These are phyloP conservation scores for Colletotrichum costaricense DNA, from an alignment of 2,329 filamentous ascomycete species.

Conservation along the genomic window DNA sequence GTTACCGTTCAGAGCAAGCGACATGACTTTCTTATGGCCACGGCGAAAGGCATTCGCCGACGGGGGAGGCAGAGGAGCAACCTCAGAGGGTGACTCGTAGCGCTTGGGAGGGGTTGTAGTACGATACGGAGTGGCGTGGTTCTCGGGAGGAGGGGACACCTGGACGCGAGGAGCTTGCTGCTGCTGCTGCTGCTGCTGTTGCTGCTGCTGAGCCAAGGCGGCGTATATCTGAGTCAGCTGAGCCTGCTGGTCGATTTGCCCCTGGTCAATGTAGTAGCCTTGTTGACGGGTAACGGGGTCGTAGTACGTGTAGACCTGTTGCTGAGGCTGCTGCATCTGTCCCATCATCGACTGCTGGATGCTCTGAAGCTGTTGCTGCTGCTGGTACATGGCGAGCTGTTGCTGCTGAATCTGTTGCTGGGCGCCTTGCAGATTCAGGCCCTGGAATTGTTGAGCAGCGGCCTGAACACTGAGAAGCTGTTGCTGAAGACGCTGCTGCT, in stretches of 20 bases:
- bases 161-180: slow-evolving; percentile 78
- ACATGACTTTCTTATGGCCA: slow-evolving; percentile 90
- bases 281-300: slow-evolving; percentile 89
- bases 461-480: slow-evolving; percentile 87
- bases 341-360: slow-evolving; percentile 57
- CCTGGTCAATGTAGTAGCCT: slow-evolving; percentile 81
- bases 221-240: slow-evolving; percentile 42
- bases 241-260: slow-evolving; percentile 60
- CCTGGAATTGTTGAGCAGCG: slow-evolving; percentile 85
- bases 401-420: slow-evolving; percentile 60
- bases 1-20: slow-evolving; percentile 72
- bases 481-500: slow-evolving; percentile 95
- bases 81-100: slow-evolving; percentile 75
- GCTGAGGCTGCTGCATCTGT: slow-evolving; percentile 73
- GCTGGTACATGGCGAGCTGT: slow-evolving; percentile 56
- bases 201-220: slow-evolving; percentile 41
- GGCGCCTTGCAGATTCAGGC: slow-evolving; percentile 73
- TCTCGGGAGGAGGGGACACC: slow-evolving; percentile 82
- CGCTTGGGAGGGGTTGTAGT: slow-evolving; percentile 76
- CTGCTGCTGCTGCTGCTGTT: slow-evolving; percentile 60
- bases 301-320: slow-evolving; percentile 84
- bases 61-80: slow-evolving; percentile 81
- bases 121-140: slow-evolving; percentile 62
- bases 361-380: slow-evolving; percentile 54
- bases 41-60: slow-evolving; percentile 94